Base-by-base conservation (phyloP, 768 basidiomycete species). In the Erythrobasidium yunnanense region DNA sequence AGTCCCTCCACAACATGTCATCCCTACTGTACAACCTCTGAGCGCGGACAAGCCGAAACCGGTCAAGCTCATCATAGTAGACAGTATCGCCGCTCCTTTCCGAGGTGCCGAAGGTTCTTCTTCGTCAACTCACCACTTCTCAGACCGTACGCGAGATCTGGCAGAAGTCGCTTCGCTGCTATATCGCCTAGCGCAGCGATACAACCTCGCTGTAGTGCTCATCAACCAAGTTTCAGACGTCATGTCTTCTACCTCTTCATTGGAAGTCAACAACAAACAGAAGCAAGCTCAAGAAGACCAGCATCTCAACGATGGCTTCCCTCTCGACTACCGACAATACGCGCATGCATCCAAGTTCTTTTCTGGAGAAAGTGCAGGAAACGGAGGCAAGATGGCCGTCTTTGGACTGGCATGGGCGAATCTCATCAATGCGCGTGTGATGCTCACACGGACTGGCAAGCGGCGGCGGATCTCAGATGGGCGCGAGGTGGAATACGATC, bases 401-500 rank as follows among this genome's bases (percentile, higher is more conserved):
- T 78, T 97, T 1, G 92, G 92, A 1, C 83, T 95, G 55, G 85
- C 84, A 7, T 97, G 93, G 93, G 87, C 92, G 17, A 96, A 93
- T 75, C 86, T 89, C 72, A 80, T 97, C 65, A 92, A 93, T 70
- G 81, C 81, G 2, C 82, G 93, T 23, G 81, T 96, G 50, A 85
- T 93, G 80, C 81, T 95, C 55, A 82, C 81, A 47, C 82, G 88
- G 30, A 91, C 90, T 0, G 82, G 82, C 8, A 79, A 88, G 67
- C 80, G 85, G 32, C 32, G 52, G 27, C 25, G 51, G 23, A 50
- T 32, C 23, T 18, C 18, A 2, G 33, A 54, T 38, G 63, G 60
- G 18, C 20, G 15, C 6, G 60, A 63, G 38, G 27, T 63, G 46
- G 4, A 3, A n/a, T n/a, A n/a, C 18, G 6, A 4, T 15, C 47